Evolutionary conservation across 345 rosid genomes (phyloP), one percentile per base, ranked within the genome.

Genomic region (Boechera retrofracta): DNA sequence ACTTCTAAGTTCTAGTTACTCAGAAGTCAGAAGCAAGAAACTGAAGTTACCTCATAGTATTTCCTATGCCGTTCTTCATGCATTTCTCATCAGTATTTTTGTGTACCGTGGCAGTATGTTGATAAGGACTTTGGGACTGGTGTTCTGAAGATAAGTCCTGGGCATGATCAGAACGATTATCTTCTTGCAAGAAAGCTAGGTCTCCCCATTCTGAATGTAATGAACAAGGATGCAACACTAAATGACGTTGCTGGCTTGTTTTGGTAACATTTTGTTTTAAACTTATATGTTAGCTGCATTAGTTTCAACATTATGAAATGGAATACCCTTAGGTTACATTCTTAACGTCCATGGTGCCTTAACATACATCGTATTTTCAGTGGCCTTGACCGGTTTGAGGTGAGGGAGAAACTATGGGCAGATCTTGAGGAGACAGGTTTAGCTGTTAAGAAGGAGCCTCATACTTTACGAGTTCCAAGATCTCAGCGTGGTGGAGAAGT

Each of bases 401-500:
- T 82, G 33, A 84, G 97, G 71, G 90, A 91, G 83, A 90, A 90
- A 73, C 80, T 94, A 51, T 94, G 98, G 98, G 84, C 91, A 64
- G 97, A 94, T 8, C 97, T 94, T 64, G 95, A 87, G 91, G 98
- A 94, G 83, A 90, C 89, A 13, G 91, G 91, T 55, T 81, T 94
- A 81, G 98, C 92, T 73, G 91, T 91, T 54, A 94, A 86, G 78
- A 87, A 85, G 87, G 98, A 89, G 83, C 79, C 89, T 24, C 84
- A 90, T 73, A 91, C 85, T 77, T 82, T 71, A 78, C 73, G 98
- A 74, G 89, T 94, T 82, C 98, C 98, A 51, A 89, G 97, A 78
- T 94, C 98, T 44, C 97, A 94, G 70, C 98, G 98, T 74, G 98
- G 98, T 36, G 98, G 98, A 80, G 98, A 94, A 87, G 98, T 94